Evolutionary conservation across 176 grass and related monocot genomes (phyloP).

Genomic region (Luzula sylvatica): DNA sequence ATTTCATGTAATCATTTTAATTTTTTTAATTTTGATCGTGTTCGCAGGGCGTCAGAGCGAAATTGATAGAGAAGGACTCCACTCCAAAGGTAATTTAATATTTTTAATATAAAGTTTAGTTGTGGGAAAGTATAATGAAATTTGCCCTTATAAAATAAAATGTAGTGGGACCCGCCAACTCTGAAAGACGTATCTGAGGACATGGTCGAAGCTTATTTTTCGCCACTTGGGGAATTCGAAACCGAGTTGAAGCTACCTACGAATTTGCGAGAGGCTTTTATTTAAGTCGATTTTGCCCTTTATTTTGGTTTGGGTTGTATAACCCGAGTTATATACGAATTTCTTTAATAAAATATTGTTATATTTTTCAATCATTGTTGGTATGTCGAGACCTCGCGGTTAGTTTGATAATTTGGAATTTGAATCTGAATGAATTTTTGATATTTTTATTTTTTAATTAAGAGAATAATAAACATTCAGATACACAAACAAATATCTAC

Average conservation of each 20-base stretch:
- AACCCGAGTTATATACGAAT: too few species aligned
- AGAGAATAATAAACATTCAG: too few species aligned
- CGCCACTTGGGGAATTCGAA: slow-evolving; percentile 65
- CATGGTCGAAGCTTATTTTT: slow-evolving; percentile 72
- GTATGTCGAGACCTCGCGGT: too few species aligned
- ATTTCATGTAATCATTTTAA: not conserved
- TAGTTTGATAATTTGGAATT: too few species aligned
- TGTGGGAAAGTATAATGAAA: not conserved
- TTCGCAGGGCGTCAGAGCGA: slow-evolving; percentile 70
- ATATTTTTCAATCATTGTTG: too few species aligned
- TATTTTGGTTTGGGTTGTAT: not conserved
- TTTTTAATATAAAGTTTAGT: not conserved
- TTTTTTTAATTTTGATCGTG: slow-evolving; percentile 1
- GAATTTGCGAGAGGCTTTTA: slow-evolving; percentile 56
- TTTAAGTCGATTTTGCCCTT: slow-evolving; percentile 20
- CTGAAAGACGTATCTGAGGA: slow-evolving; percentile 66
- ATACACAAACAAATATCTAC: too few species aligned
- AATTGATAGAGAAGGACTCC: slow-evolving; percentile 65
- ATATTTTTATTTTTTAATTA: too few species aligned
- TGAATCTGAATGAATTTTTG: too few species aligned
- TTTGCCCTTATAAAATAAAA: not conserved
- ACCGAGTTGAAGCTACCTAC: slow-evolving; percentile 78
- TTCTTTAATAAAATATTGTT: too few species aligned
- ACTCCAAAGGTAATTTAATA: slow-evolving; percentile 59
- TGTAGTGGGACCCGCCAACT: slow-evolving; percentile 92